phyloP scores from a whole-genome alignment of 352 stramenopile species.

The Globisporangium iwayamae region DNA sequence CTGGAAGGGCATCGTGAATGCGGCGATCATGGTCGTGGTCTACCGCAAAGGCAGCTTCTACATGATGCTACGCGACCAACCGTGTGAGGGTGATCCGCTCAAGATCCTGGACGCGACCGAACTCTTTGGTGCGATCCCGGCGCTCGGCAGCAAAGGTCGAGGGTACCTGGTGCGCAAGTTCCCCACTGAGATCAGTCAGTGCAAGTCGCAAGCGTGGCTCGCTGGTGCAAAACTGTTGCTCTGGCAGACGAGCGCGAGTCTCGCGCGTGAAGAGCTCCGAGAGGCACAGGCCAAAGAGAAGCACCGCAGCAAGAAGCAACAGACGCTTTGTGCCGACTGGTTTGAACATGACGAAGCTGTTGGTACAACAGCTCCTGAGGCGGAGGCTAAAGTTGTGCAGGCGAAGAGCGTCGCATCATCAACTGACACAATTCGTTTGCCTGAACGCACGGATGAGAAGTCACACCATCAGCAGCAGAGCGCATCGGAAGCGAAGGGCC shows the following conservation, averaged over 20 bases:
- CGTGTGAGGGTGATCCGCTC: slow-evolving; percentile 20
- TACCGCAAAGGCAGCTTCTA: slow-evolving; percentile 52
- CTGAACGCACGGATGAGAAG: slow-evolving; percentile 1
- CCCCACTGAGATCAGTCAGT: slow-evolving; percentile 9
- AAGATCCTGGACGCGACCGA: slow-evolving; percentile 28
- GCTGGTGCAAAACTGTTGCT: slow-evolving; percentile 46
- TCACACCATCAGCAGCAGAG: neutral
- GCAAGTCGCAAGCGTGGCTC: slow-evolving; percentile 32
- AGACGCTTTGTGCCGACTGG: slow-evolving; percentile 32
- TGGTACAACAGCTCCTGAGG: neutral
- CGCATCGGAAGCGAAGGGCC: neutral
- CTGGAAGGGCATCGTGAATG: slow-evolving; percentile 59
- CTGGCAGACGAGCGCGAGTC: slow-evolving; percentile 54
- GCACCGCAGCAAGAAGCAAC: slow-evolving; percentile 2
- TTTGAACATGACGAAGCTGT: slow-evolving; percentile 21
- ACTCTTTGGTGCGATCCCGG: slow-evolving; percentile 44
- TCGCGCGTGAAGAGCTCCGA: slow-evolving; percentile 41
- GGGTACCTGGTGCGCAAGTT: slow-evolving; percentile 54
- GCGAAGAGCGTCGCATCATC: neutral
- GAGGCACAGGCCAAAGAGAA: slow-evolving; percentile 31
- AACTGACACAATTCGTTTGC: neutral
- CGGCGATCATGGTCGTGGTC: slow-evolving; percentile 46
- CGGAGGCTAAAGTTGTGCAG: neutral
- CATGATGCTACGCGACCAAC: slow-evolving; percentile 32
- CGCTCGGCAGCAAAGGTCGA: slow-evolving; percentile 40